A percentile compares a stretch with the other conserved stretches of the same genome.
These are phyloP conservation scores for Kwoniella dejecticola DNA, from an alignment of 768 basidiomycete species.

Conservation along the genomic window DNA sequence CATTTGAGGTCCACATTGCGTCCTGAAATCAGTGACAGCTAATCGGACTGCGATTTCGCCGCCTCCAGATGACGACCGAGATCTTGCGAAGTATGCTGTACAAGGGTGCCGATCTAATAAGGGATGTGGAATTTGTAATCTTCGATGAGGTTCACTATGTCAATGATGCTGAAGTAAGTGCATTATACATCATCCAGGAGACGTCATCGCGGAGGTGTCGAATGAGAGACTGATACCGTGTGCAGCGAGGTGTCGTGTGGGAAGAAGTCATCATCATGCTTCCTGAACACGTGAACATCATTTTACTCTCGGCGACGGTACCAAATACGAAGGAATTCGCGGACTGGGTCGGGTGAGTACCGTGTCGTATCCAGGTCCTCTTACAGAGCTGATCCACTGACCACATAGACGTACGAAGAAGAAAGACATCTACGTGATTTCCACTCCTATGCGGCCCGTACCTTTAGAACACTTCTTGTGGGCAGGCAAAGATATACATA, in stretches of 20 bases:
- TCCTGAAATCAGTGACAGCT: background rate
- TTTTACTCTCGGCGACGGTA: slow-evolving; percentile 93
- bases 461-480: slow-evolving; percentile 96
- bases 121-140: slow-evolving; percentile 98
- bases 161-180: slow-evolving; percentile 88
- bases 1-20: background rate
- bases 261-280: slow-evolving; percentile 99
- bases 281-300: slow-evolving; percentile 97
- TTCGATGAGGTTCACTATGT: slow-evolving; percentile 99
- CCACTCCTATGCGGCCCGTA: slow-evolving; percentile 91
- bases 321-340: slow-evolving; percentile 98
- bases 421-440: slow-evolving; percentile 99
- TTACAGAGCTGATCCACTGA: slow-evolving; percentile 6
- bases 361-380: background rate
- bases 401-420: slow-evolving; percentile 85
- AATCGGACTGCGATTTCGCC: background rate
- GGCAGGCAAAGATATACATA: slow-evolving; percentile 87
- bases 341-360: slow-evolving; percentile 92
- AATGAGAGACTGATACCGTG: too few species aligned
- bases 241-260: slow-evolving; percentile 99
- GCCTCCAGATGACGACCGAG: slow-evolving; percentile 66
- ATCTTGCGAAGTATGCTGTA: slow-evolving; percentile 94
- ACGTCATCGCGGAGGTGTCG: slow-evolving; percentile 73
- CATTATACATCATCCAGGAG: background rate
- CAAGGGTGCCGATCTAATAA: slow-evolving; percentile 96